Evolutionary conservation across 2,329 filamentous ascomycete species (phyloP), one percentile per base, ranked within the genome.

Genomic region (Talaromyces sp.): DNA sequence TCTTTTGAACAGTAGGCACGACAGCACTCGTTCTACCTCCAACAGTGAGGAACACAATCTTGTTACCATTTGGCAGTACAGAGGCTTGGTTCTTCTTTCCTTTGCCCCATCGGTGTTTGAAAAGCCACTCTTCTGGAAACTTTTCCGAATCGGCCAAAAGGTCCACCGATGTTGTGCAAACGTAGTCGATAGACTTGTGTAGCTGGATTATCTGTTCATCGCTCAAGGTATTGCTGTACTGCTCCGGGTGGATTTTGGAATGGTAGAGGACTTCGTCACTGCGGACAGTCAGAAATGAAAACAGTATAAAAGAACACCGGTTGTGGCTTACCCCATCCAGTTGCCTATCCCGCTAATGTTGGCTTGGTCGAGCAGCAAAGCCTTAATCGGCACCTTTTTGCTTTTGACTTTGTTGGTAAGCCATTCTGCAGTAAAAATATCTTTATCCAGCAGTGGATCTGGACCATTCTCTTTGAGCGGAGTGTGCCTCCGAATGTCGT

Each of bases 281-380:
- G 57, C 9, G 4, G 57, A 55, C 18, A 68, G 58, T 56, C 12
- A 58, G 47, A 23, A 5, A 28, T 60, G 30, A 47, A 42, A 31
- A 18, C 44, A 33, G 27, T 14, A 61, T 44, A 51, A 9, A 18
- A 56, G 28, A 44, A 30, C 47, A 10, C 7, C 27, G 30, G 67
- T 59, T 47, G 27, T 9, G 14, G 73, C 81, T 66, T 75, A 85
- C 78, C 89, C 92, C 59, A 99, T 94, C 94, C 94, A 99, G 72
- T 98, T 98, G 0, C 95, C 95, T 65, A 99, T 91, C 7, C 95
- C 95, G 69, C 90, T 95, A 64, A 98, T 90, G 72, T 90, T 90
- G 18, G 87, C 83, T 75, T 99, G 95, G 72, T 98, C 91, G 3
- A 98, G 82, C 12, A 99, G 79, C 23, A 97, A 81, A 0, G 92